Percentiles rank a stretch among this genome's conserved stretches.
Conservation (phyloP, 345 rosid genomes). For the Xanthoceras sorbifolium region DNA sequence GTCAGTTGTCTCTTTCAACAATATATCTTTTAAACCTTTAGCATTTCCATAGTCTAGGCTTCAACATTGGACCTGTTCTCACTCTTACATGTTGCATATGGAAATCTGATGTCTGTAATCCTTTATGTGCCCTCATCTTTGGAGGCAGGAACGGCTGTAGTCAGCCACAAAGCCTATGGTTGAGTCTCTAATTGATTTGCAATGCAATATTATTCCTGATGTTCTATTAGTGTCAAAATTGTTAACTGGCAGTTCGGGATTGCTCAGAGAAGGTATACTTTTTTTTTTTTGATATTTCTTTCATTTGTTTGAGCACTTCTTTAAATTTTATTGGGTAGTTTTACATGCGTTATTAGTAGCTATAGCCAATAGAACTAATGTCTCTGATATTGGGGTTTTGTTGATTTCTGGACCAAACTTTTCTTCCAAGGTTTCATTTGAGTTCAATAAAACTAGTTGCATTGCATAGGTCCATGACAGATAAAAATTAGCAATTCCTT, state of each 20-base stretch:
- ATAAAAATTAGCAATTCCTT: no score
- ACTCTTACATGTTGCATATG: background rate
- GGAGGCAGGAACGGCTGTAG: background rate
- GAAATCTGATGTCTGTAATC: background rate
- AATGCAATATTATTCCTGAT: no score
- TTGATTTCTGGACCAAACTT: no score
- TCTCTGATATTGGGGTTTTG: no score
- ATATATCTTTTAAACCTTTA: background rate
- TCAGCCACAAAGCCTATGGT: background rate
- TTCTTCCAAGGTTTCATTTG: no score
- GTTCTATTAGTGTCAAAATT: no score
- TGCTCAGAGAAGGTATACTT: conserved; percentile 64
- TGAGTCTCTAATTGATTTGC: background rate
- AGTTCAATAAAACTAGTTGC: no score
- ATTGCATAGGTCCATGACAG: no score
- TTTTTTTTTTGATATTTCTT: background rate
- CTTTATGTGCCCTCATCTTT: background rate
- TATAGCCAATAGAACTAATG: no score
- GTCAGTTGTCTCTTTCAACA: background rate
- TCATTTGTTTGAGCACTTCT: background rate
- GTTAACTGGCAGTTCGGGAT: conserved; percentile 51
- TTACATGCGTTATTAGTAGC: no score
- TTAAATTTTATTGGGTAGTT: no score
- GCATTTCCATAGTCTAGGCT: background rate
- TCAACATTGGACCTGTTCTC: background rate